Evolutionary conservation across 2,329 filamentous ascomycete species (phyloP).

Genomic region (Nannizzia gypsea): DNA sequence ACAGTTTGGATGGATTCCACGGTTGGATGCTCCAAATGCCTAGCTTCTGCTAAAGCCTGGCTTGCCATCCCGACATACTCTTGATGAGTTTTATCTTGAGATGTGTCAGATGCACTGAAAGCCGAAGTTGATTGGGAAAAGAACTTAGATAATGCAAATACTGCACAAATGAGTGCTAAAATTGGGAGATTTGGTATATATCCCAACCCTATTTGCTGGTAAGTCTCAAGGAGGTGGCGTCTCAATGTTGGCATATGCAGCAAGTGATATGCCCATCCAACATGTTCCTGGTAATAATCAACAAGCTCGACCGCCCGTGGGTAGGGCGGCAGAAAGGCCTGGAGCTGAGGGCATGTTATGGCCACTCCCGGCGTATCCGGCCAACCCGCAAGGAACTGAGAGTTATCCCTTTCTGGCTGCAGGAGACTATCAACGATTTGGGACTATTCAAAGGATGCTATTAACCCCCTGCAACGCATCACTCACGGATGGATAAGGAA

Average conservation of each 20-base stretch:
- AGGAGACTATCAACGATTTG: not conserved
- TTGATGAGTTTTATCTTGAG: constrained; percentile 16
- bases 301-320: constrained; percentile 23
- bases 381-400: not conserved
- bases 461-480: not conserved
- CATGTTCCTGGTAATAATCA: constrained; percentile 23
- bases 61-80: constrained; percentile 23
- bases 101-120: constrained; percentile 8
- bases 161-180: constrained; percentile 11
- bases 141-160: constrained; percentile 26
- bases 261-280: constrained; percentile 29
- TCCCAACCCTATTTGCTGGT: constrained; percentile 13
- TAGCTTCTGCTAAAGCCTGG: constrained; percentile 21
- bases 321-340: constrained; percentile 20
- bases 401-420: not conserved
- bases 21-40: constrained; percentile 23
- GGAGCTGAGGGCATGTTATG: constrained; percentile 14
- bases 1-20: constrained; percentile 25
- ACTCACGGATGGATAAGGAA: not conserved
- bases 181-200: constrained; percentile 15
- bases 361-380: not conserved
- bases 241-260: constrained; percentile 21
- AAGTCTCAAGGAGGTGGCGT: constrained; percentile 21
- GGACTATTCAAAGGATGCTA: not conserved
- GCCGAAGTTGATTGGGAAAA: constrained; percentile 22